A percentile compares a stretch with the other conserved stretches of the same genome.
Evolutionary conservation across 352 stramenopile species (phyloP).

Genomic region (Pythium biforme): DNA sequence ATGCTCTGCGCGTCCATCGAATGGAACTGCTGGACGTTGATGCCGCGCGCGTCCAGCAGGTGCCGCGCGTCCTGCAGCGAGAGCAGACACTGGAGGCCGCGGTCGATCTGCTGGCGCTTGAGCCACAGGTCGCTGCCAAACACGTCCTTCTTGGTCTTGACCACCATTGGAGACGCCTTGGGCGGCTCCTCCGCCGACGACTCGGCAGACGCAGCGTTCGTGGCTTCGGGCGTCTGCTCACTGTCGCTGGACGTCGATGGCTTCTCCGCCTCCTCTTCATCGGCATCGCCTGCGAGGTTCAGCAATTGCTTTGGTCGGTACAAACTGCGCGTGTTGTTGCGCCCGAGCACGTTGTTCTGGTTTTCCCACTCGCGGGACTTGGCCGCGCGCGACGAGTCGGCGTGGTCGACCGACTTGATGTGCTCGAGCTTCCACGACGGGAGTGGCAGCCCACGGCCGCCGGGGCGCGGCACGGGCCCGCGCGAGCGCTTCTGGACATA

Average conservation of each 20-base stretch:
- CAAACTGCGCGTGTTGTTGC: constrained; percentile 75
- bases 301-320: constrained; percentile 75
- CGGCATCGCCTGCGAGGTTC: constrained; percentile 35
- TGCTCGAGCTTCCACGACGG: constrained; percentile 85
- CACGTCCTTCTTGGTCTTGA: constrained; percentile 69
- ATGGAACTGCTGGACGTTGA: constrained; percentile 87
- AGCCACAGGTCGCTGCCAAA: constrained; percentile 75
- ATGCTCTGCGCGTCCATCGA: constrained; percentile 70
- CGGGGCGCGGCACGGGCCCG: constrained; percentile 28
- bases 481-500: constrained; percentile 75
- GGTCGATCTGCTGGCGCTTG: constrained; percentile 69
- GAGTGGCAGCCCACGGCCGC: constrained; percentile 41
- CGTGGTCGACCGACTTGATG: constrained; percentile 69
- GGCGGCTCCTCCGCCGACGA: constrained; percentile 19
- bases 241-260: background rate
- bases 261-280: background rate
- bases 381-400: constrained; percentile 55
- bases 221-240: constrained; percentile 14
- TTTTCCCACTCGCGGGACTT: constrained; percentile 76
- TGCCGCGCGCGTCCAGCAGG: constrained; percentile 72
- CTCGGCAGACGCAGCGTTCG: too few species aligned
- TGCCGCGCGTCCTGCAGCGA: constrained; percentile 82
- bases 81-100: constrained; percentile 71
- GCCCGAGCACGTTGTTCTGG: constrained; percentile 71
- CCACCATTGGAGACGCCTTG: constrained; percentile 36